Conservation (phyloP, 73 alveolate species). For the Tetrahymena malaccensis region DNA sequence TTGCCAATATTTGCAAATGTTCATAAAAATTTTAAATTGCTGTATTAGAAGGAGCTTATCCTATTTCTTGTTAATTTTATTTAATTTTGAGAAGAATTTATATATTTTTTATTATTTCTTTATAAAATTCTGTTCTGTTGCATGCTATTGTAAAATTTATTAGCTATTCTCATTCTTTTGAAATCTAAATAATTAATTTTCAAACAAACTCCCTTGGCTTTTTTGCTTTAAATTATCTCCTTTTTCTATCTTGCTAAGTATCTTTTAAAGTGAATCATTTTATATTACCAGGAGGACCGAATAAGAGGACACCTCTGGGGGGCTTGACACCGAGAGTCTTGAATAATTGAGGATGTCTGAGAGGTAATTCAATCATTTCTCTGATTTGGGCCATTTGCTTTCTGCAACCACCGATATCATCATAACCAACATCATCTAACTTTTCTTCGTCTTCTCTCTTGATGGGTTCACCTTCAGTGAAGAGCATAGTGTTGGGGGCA, state of each 20-base stretch:
- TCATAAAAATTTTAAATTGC: background rate
- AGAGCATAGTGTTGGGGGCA: constrained; percentile 96
- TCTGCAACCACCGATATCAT: constrained; percentile 98
- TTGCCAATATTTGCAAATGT: background rate
- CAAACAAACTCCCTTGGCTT: background rate
- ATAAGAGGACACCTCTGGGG: constrained; percentile 95
- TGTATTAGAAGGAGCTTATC: background rate
- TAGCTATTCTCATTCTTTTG: background rate
- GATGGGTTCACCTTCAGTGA: constrained; percentile 95
- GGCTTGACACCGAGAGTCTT: constrained; percentile 98
- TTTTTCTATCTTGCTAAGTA: background rate
- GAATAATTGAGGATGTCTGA: constrained; percentile 93
- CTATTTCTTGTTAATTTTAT: background rate
- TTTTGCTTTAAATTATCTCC: background rate
- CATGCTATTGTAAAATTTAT: background rate
- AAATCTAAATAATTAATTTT: background rate
- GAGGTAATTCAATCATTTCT: constrained; percentile 97
- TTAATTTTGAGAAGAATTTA: background rate
- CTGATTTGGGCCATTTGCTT: constrained; percentile 95
- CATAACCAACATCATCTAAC: constrained; percentile 95
- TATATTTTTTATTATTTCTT: too few species aligned
- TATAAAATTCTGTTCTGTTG: background rate
- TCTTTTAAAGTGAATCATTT: background rate
- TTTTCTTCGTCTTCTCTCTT: constrained; percentile 91
- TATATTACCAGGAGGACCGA: constrained; percentile 84